These are phyloP conservation scores for Colletotrichum siamense DNA, from an alignment of 2,329 filamentous ascomycete genomes.

Conservation along the genomic window DNA sequence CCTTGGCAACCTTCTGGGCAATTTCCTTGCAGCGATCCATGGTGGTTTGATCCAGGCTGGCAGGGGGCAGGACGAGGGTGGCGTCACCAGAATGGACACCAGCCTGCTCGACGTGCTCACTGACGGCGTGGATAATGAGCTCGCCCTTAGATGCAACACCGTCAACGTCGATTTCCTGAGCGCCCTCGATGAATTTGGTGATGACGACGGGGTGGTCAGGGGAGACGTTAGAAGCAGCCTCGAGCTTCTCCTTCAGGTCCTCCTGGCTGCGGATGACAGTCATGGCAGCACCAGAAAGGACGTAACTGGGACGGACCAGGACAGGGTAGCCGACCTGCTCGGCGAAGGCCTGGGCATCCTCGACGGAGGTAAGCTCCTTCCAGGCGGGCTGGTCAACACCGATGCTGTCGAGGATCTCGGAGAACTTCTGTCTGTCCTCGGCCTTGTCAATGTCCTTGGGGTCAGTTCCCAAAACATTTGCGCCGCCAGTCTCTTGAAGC, in stretches of 20 bases:
- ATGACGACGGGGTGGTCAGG: slow-evolving; percentile 98
- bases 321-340: slow-evolving; percentile 89
- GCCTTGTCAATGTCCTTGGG: slow-evolving; percentile 96
- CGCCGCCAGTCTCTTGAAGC: slow-evolving; percentile 88
- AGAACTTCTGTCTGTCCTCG: slow-evolving; percentile 98
- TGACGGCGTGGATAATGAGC: slow-evolving; percentile 88
- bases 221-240: slow-evolving; percentile 87
- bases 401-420: slow-evolving; percentile 94
- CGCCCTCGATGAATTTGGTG: slow-evolving; percentile 97
- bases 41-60: slow-evolving; percentile 75
- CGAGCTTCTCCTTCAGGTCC: slow-evolving; percentile 93
- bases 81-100: slow-evolving; percentile 98
- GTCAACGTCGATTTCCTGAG: slow-evolving; percentile 95
- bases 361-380: slow-evolving; percentile 93
- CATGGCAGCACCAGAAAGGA: slow-evolving; percentile 97
- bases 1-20: slow-evolving; percentile 93
- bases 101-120: slow-evolving; percentile 95
- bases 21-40: slow-evolving; percentile 94
- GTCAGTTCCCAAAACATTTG: slow-evolving; percentile 90
- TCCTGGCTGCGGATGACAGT: slow-evolving; percentile 89
- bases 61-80: slow-evolving; percentile 89
- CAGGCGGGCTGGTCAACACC: slow-evolving; percentile 96
- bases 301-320: slow-evolving; percentile 92
- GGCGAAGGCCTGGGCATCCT: slow-evolving; percentile 87
- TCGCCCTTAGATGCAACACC: slow-evolving; percentile 87